Base-by-base conservation (phyloP, 306 rosid species). In the Dicorynia guianensis region DNA sequence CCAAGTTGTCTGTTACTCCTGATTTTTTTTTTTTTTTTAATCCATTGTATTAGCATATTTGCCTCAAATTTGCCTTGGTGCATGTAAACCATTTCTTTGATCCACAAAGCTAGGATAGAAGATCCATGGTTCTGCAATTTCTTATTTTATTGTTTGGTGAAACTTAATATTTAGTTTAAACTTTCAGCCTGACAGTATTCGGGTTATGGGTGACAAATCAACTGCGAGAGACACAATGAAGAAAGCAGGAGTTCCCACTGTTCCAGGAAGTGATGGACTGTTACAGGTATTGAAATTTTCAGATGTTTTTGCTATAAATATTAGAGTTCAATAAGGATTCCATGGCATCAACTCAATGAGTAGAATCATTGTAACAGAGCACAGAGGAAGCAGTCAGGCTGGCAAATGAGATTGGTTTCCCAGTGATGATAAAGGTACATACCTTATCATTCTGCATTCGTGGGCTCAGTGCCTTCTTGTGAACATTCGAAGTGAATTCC, bases 381-480 rank as follows among this genome's bases (percentile, higher is more conserved):
- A 92, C 92, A 3, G 99, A 95, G 80, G 99, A 95, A 87, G 99
- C 83, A 71, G 75, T 95, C 73, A 90, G 42, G 84, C 85, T 95
- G 75, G 97, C 99, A 48, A 9, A 84, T 54, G 99, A 92, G 86
- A 95, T 95, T 86, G 99, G 99, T 63, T 95, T 67, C 74, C 99
- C 99, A 6, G 99, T 95, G 66, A 92, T 95, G 99, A 95, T 95
- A 83, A 95, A 95, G 97, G 99, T 95, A 78, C 76, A 58, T 58
- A 49, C 64, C 59, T 20, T 71, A 62, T 20, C 58, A 34, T 47
- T 58, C 69, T 56, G 50, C 33, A 20, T 78, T 61, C 69, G 42
- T 72, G 54, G 3, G 30, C 52, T 18, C 14, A 59, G 18, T 69
- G 67, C 52, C 57, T 34, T 50, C 25, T 19, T 52, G 62, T 43